Conservation (phyloP, 2,329 filamentous ascomycete genomes). For the Pseudocercospora macadamiae region DNA sequence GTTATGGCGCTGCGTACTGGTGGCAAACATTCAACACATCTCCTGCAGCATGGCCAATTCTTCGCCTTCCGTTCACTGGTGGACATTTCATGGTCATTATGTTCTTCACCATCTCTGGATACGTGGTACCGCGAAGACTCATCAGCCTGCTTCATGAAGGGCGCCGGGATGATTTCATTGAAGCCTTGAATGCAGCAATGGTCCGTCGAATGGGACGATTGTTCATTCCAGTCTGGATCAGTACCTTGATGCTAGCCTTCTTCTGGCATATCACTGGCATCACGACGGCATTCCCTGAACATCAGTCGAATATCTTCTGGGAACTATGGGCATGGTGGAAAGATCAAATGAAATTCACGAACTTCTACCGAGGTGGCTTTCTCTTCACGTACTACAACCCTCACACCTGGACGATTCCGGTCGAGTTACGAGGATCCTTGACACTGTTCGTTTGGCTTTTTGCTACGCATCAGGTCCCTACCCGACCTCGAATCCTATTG, state of each 20-base stretch:
- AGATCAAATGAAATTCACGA: constrained; percentile 70
- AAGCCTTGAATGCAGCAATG: constrained; percentile 51
- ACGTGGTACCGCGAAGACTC: constrained; percentile 51
- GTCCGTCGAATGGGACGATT: constrained; percentile 55
- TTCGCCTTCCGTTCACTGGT: constrained; percentile 63
- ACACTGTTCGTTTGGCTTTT: constrained; percentile 61
- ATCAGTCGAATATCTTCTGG: constrained; percentile 47
- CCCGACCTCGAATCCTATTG: constrained; percentile 22
- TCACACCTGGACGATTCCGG: constrained; percentile 62
- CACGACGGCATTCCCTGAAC: constrained; percentile 39
- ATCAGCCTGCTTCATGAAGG: constrained; percentile 36
- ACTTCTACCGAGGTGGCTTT: constrained; percentile 57
- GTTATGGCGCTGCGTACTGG: constrained; percentile 28
- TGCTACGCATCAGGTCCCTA: constrained; percentile 47
- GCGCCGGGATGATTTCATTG: constrained; percentile 43
- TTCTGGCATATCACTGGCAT: constrained; percentile 58
- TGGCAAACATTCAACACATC: constrained; percentile 49
- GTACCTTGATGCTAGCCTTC: constrained; percentile 57
- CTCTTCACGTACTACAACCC: constrained; percentile 35
- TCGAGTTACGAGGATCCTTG: constrained; percentile 66
- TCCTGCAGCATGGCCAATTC: constrained; percentile 54
- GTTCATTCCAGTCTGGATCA: constrained; percentile 56
- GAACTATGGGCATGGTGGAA: constrained; percentile 55
- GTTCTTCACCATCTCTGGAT: constrained; percentile 58
- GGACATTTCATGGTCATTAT: constrained; percentile 61